Evolutionary conservation across 2,329 filamentous ascomycete species (phyloP), one percentile per base, ranked within the genome.

Genomic region (Esteya vermicola): DNA sequence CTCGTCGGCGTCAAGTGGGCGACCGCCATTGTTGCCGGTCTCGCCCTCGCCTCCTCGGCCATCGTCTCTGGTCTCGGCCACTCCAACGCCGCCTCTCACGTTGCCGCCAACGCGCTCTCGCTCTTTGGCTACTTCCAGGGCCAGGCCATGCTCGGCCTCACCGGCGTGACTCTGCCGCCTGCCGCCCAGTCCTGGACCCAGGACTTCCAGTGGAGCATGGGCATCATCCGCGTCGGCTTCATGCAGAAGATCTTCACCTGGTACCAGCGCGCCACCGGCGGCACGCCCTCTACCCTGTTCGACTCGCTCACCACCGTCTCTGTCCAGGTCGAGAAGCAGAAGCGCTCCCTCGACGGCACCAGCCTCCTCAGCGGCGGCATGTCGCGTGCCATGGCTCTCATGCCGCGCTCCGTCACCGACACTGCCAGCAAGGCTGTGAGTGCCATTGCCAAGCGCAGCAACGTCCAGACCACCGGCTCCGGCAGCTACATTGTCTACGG

Each of bases 161-260:
- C 77, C 33, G 69, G 79, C 25, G 78, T 91, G 14, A 66, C 70
- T 27, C 68, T 89, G 37, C 85, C 85, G 4, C 85, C 85, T 0
- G 82, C 89, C 43, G 85, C 88, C 39, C 70, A 81, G 51, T 73
- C 84, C 0, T 93, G 85, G 85, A 91, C 84, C 1, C 85, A 91
- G 61, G 86, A 91, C 58, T 91, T 93, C 65, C 79, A 86, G 57
- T 93, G 85, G 85, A 85, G 77, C 53, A 86, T 93, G 82, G 85
- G 85, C 51, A 84, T 93, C 50, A 89, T 93, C 55, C 74, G 75
- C 39, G 70, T 91, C 39, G 63, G 67, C 26, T 91, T 91, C 59
- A 68, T 93, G 57, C 82, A 93, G 59, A 66, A 64, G 18, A 79
- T 91, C 52, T 79, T 82, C 42, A 88, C 83, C 25, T 93, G 85